phyloP scores from a whole-genome alignment of 2,329 filamentous ascomycete genomes.

The Phyllosticta citrichinensis region DNA sequence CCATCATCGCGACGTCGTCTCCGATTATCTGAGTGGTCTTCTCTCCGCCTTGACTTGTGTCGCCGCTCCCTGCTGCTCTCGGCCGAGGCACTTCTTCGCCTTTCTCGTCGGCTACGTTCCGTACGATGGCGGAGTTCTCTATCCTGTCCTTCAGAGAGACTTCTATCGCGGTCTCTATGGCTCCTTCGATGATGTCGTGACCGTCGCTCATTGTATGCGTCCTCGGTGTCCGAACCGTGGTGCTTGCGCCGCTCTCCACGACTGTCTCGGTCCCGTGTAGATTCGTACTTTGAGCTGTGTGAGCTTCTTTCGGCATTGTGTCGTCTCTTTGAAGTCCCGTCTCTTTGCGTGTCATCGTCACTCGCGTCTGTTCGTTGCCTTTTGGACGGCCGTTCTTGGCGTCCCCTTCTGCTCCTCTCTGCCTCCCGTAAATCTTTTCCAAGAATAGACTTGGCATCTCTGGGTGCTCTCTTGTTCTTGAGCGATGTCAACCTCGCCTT shows the following conservation, averaged over 20 bases:
- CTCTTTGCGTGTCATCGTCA: slow-evolving; percentile 14
- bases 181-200: slow-evolving; percentile 15
- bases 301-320: slow-evolving; percentile 16
- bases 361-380: slow-evolving; percentile 12
- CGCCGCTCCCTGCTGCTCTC: slow-evolving; percentile 1
- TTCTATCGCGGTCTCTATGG: slow-evolving; percentile 9
- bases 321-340: slow-evolving; percentile 13
- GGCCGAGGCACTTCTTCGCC: background rate
- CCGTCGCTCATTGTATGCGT: slow-evolving; percentile 11
- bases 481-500: slow-evolving; percentile 53
- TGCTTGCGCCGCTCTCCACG: slow-evolving; percentile 13
- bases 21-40: background rate
- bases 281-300: slow-evolving; percentile 12
- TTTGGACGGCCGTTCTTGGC: slow-evolving; percentile 3
- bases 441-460: slow-evolving; percentile 16
- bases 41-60: background rate
- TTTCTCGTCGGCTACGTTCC: slow-evolving; percentile 7
- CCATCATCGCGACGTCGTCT: background rate
- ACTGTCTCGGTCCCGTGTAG: slow-evolving; percentile 9
- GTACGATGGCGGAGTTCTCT: slow-evolving; percentile 8
- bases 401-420: background rate
- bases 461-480: slow-evolving; percentile 24
- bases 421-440: background rate
- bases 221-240: slow-evolving; percentile 11
- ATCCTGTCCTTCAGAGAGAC: slow-evolving; percentile 3